Base-by-base conservation (phyloP, 306 rosid species). In the Luffa aegyptiaca region DNA sequence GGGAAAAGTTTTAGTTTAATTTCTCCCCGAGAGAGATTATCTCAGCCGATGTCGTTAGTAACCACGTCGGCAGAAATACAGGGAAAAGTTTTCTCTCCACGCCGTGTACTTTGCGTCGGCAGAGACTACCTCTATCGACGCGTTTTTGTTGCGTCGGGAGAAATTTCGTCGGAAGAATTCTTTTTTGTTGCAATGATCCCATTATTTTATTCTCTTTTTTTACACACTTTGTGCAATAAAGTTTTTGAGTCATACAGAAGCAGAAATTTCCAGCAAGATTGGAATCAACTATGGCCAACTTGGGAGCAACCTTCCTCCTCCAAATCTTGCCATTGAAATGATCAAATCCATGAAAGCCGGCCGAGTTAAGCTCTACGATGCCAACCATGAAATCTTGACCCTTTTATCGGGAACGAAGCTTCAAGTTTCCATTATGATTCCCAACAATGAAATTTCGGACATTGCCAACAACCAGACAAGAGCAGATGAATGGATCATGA, bases 271-370 rank as follows among this genome's bases (percentile, higher is more conserved):
- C 0, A 86, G 86, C 85, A 85, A 82, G 55, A 87, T 94, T 18
- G 97, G 98, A 41, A 83, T 92, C 39, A 94, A 90, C 93, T 94
- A 92, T 63, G 98, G 97, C 79, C 88, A 49, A 66, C 82, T 90
- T 5, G 96, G 94, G 44, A 86, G 84, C 88, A 92, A 94, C 71
- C 82, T 92, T 33, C 98, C 97, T 0, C 84, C 96, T 58, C 90
- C 90, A 64, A 48, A 51, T 35, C 65, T 17, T 2, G 82, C 97
- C 61, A 49, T 92, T 5, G 84, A 86, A 80, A 85, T 85, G 61
- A 83, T 94, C 31, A 85, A 85, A 39, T 52, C 84, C 39, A 85
- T 94, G 90, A 86, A 89, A 39, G 89, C 84, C 0, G 83, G 88
- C 5, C 49, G 81, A 14, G 93, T 94, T 55, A 94, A 94, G 84